Evolutionary conservation across 768 basidiomycete species (phyloP).

Genomic region (Psilocybe cubensis): DNA sequence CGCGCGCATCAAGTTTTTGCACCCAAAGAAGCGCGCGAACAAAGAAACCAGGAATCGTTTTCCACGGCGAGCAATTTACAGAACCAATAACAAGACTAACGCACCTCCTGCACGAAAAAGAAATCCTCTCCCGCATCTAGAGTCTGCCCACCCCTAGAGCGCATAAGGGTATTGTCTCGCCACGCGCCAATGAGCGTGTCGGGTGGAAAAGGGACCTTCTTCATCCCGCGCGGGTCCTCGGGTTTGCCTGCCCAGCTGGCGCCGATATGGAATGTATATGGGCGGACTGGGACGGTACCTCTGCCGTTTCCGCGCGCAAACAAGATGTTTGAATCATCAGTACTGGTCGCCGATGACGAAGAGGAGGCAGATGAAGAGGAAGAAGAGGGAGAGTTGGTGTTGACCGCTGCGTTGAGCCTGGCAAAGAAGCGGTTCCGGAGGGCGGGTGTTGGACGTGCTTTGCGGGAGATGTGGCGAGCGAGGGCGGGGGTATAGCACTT

Average conservation of each 20-base stretch:
- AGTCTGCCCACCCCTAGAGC: slow-evolving; percentile 33
- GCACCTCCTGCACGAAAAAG: slow-evolving; percentile 67
- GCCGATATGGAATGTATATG: slow-evolving; percentile 78
- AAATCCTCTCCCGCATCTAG: slow-evolving; percentile 52
- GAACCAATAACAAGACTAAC: no score
- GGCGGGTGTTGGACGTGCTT: slow-evolving; percentile 4
- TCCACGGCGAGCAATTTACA: no score
- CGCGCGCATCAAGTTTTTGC: no score
- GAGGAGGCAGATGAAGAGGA: neutral
- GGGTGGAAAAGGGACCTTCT: slow-evolving; percentile 54
- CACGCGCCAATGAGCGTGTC: slow-evolving; percentile 66
- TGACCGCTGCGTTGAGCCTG: slow-evolving; percentile 3
- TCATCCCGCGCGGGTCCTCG: slow-evolving; percentile 34
- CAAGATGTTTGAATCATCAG: neutral
- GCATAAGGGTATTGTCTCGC: slow-evolving; percentile 65
- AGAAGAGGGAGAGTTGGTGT: neutral
- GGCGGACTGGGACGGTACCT: slow-evolving; percentile 21
- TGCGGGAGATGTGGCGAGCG: slow-evolving; percentile 16
- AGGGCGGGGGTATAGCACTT: slow-evolving; percentile 16
- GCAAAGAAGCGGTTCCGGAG: neutral
- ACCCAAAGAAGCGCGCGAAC: no score
- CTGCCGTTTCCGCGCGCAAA: no score
- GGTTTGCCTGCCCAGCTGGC: slow-evolving; percentile 82
- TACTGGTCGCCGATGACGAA: slow-evolving; percentile 4
- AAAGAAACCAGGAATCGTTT: no score